A percentile compares a stretch with the other conserved stretches of the same genome.
Evolutionary conservation across 192 early-diverging fungal genomes (phyloP).

Genomic region (Backusella mclennaniae): DNA sequence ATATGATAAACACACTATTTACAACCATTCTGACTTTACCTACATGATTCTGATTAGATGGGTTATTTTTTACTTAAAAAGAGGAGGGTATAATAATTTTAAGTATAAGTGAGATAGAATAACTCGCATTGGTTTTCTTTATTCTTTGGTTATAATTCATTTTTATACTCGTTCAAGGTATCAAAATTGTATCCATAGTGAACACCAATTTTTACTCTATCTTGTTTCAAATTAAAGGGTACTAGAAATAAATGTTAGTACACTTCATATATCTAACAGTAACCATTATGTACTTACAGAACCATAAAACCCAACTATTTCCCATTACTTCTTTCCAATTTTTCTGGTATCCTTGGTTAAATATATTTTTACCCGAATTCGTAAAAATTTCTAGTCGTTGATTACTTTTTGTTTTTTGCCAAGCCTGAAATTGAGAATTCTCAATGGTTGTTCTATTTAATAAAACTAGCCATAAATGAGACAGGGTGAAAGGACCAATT

Average conservation of each 20-base stretch:
- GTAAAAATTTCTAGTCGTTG: slow-evolving; percentile 23
- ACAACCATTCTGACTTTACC: background rate
- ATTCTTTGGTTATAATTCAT: background rate
- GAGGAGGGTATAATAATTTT: background rate
- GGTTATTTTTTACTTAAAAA: background rate
- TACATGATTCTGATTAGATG: background rate
- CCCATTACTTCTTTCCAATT: slow-evolving; percentile 57
- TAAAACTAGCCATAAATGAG: slow-evolving; percentile 18
- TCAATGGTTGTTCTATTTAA: slow-evolving; percentile 25
- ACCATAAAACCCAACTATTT: slow-evolving; percentile 45
- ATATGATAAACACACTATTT: no score
- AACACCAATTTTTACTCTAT: background rate
- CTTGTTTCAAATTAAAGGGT: background rate
- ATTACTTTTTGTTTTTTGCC: slow-evolving; percentile 9
- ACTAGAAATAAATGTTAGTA: slow-evolving; percentile 3
- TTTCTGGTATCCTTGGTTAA: slow-evolving; percentile 39
- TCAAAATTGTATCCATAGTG: slow-evolving; percentile 7
- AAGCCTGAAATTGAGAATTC: slow-evolving; percentile 14
- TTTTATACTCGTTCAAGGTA: background rate
- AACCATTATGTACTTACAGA: slow-evolving; percentile 34
- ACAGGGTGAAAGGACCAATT: slow-evolving; percentile 19
- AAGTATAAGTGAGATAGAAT: background rate
- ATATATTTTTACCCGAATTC: slow-evolving; percentile 38
- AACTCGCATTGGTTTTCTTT: background rate
- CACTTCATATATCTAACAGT: background rate